Base-by-base conservation (phyloP, 352 stramenopile species). In the Phytophthora melonis region DNA sequence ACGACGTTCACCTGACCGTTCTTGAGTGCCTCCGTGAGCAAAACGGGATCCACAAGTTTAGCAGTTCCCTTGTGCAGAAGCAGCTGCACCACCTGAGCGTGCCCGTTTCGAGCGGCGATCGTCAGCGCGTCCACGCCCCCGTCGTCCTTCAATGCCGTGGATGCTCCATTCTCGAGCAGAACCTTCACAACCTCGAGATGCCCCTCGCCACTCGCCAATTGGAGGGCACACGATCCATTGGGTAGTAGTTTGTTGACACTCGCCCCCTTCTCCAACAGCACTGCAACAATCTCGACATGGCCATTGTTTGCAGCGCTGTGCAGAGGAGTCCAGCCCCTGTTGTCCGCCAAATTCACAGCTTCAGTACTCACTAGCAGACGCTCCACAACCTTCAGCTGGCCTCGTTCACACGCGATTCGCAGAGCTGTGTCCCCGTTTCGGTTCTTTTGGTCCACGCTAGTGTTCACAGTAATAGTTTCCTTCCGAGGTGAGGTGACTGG, bases 271-370 rank as follows among this genome's bases (percentile, higher is more conserved):
- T 54, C 47, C 47, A 54, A 54, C 10, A 54, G 47, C n/a, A 19
- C 47, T 30, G 47, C 47, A 54, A 54, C 47, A 27, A 54, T 25
- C 8, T 54, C n/a, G 16, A 14, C 47, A 18, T 54, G 18, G 2
- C 47, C 47, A 5, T 27, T 13, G 25, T 9, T 6, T 30, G 47
- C n/a, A 18, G 47, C 47, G 19, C 47, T 54, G 11, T 27, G 47
- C 47, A 54, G 19, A 54, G 47, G 47, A 14, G 47, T 54, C 47
- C 47, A 54, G 3, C 47, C 47, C 47, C 13, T 54, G 47, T n/a
- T 54, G 19, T 54, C n/a, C 47, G 19, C 5, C n/a, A 54, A 8
- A 54, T 54, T 54, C 0, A 54, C 47, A 5, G 47, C 47, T 7
- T 54, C 47, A n/a, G 47, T 54, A 18, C 47, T 54, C 0, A 54